Percentiles rank a stretch among this genome's conserved stretches.
These are phyloP conservation scores for Fusarium siculi DNA, from an alignment of 2,329 filamentous ascomycete species.

Conservation along the genomic window DNA sequence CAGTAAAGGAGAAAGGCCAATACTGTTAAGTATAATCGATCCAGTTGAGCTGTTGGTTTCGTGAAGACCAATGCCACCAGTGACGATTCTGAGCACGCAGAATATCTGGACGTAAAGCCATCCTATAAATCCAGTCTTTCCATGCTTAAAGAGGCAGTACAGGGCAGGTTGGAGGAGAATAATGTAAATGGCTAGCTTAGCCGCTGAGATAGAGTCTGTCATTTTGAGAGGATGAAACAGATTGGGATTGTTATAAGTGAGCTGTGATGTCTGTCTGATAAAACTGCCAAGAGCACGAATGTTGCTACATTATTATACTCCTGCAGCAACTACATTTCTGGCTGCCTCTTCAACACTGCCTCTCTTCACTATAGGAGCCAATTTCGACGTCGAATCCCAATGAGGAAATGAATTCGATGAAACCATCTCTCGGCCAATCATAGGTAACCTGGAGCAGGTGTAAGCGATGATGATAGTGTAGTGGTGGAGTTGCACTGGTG, in stretches of 20 bases:
- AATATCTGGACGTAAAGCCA: constrained; percentile 18
- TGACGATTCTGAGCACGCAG: constrained; percentile 9
- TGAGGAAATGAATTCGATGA: background rate
- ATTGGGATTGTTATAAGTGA: background rate
- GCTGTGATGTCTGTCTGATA: background rate
- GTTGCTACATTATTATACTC: constrained; percentile 1
- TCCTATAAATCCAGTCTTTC: constrained; percentile 10
- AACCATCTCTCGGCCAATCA: background rate
- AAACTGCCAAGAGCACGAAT: background rate
- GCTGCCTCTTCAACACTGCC: constrained; percentile 1
- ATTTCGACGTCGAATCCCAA: constrained; percentile 3
- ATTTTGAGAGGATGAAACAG: background rate
- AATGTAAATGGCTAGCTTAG: constrained; percentile 4
- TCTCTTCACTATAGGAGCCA: background rate
- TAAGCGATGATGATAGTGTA: background rate
- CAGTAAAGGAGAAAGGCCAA: constrained; percentile 8
- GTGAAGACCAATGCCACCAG: constrained; percentile 6
- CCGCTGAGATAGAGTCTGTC: constrained; percentile 9
- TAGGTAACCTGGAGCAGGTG: background rate
- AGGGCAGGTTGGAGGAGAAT: constrained; percentile 9
- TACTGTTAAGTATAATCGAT: constrained; percentile 6
- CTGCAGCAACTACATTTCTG: background rate
- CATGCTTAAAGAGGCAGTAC: constrained; percentile 20
- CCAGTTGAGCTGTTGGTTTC: background rate
- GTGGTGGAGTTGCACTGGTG: background rate